A percentile compares a stretch with the other conserved stretches of the same genome.
phyloP scores from a whole-genome alignment of 1,139 yeast species.

The Candida sp. region DNA sequence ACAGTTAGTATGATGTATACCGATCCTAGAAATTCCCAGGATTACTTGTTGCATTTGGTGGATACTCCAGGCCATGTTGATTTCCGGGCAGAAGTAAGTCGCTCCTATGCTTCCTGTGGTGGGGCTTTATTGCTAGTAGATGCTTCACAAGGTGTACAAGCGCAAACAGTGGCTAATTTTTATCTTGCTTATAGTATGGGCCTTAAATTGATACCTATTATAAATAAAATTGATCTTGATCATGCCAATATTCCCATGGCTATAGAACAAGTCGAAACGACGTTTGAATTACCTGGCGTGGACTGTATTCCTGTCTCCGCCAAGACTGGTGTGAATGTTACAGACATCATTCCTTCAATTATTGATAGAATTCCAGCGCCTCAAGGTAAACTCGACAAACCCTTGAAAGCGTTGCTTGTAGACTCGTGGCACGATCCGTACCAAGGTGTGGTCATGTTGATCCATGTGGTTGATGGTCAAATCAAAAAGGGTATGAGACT shows the following conservation, averaged over 20 bases:
- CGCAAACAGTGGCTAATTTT: conserved; percentile 96
- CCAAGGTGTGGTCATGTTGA: conserved; percentile 87
- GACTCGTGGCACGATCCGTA: conserved; percentile 98
- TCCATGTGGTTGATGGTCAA: conserved; percentile 81
- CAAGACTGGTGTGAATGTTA: conserved; percentile 83
- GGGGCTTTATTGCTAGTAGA: conserved; percentile 91
- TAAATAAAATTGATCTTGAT: conserved; percentile 88
- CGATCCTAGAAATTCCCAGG: conserved; percentile 53
- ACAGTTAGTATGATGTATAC: conserved; percentile 90
- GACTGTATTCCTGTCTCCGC: conserved; percentile 90
- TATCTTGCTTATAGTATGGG: conserved; percentile 87
- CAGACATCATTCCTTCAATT: conserved; percentile 70
- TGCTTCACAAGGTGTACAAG: conserved; percentile 96
- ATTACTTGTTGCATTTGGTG: conserved; percentile 82
- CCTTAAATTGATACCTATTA: conserved; percentile 78
- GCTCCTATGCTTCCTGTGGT: conserved; percentile 95
- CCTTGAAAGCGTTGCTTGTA: conserved; percentile 76
- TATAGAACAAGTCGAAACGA: conserved; percentile 75
- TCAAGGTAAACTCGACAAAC: conserved; percentile 47
- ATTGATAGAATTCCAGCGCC: conserved; percentile 77
- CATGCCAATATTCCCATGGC: conserved; percentile 84
- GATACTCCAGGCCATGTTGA: conserved; percentile 99
- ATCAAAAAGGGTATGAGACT: conserved; percentile 73
- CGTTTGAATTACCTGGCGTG: conserved; percentile 74
- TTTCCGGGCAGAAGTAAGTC: conserved; percentile 87